Percentiles rank a stretch among this genome's conserved stretches.
phyloP scores from a whole-genome alignment of 768 basidiomycete species.

The Cyclocybe cylindracea region DNA sequence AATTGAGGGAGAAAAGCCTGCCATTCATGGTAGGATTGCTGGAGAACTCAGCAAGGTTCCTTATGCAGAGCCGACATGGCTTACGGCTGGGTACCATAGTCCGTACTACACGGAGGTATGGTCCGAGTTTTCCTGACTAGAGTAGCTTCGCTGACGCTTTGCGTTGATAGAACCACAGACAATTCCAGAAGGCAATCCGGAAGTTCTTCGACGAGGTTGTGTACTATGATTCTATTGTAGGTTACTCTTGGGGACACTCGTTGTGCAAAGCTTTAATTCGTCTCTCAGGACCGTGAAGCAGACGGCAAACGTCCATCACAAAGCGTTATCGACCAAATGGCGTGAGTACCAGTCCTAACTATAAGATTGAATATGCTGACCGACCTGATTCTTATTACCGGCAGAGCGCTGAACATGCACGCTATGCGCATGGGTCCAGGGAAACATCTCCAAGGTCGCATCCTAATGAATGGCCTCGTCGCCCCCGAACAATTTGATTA shows the following conservation, averaged over 20 bases:
- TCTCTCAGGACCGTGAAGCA: conserved; percentile 57
- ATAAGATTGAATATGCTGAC: not conserved
- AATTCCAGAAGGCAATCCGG: conserved; percentile 61
- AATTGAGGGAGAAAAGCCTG: conserved; percentile 60
- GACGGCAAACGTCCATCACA: conserved; percentile 85
- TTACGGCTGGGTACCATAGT: conserved; percentile 64
- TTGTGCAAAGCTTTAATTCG: not conserved
- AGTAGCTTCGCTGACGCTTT: conserved; percentile 49
- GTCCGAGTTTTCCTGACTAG: not conserved
- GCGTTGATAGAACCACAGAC: conserved; percentile 49
- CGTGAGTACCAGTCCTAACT: conserved; percentile 56
- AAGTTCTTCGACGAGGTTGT: conserved; percentile 74
- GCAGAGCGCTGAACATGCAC: conserved; percentile 68
- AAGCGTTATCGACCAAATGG: conserved; percentile 81
- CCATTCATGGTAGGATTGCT: conserved; percentile 46
- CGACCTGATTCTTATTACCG: not conserved
- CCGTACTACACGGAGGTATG: conserved; percentile 75
- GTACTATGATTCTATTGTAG: conserved; percentile 43
- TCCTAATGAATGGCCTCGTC: conserved; percentile 80
- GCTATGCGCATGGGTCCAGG: conserved; percentile 96
- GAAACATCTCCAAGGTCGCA: conserved; percentile 83
- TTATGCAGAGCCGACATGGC: conserved; percentile 88
- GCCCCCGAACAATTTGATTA: conserved; percentile 88
- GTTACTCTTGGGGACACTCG: not conserved
- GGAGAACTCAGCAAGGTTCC: conserved; percentile 78